Evolutionary conservation across 306 rosid species (phyloP).

Genomic region (Vicia villosa): DNA sequence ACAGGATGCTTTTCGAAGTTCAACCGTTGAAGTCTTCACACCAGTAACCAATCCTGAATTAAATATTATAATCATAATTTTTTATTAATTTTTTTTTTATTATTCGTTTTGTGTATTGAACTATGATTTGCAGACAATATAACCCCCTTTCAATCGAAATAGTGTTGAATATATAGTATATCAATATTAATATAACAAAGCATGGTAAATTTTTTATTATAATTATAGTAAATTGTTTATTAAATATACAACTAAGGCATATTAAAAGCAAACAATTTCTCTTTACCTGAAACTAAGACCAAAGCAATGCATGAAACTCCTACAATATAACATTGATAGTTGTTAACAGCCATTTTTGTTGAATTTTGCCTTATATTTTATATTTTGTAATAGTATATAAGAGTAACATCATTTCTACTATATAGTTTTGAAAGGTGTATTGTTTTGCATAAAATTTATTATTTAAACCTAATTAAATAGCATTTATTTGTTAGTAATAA

Average conservation of each 20-base stretch:
- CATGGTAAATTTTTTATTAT: not conserved
- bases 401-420: not conserved
- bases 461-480: too few species aligned
- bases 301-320: not conserved
- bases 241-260: too few species aligned
- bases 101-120: too few species aligned
- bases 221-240: not conserved
- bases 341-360: not conserved
- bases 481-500: too few species aligned
- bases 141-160: not conserved
- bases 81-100: too few species aligned
- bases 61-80: too few species aligned
- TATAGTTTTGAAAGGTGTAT: too few species aligned
- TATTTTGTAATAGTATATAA: not conserved
- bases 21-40: not conserved
- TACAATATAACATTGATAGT: not conserved
- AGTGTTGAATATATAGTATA: not conserved
- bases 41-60: not conserved
- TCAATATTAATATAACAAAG: not conserved
- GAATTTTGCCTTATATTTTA: not conserved
- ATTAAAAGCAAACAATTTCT: too few species aligned
- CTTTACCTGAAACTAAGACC: not conserved
- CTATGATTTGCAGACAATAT: too few species aligned
- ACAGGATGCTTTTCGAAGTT: not conserved
- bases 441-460: too few species aligned